Percentiles rank a stretch among this genome's conserved stretches.
Conservation (phyloP, 2,329 filamentous ascomycete species). For the Colletotrichum plurivorum region DNA sequence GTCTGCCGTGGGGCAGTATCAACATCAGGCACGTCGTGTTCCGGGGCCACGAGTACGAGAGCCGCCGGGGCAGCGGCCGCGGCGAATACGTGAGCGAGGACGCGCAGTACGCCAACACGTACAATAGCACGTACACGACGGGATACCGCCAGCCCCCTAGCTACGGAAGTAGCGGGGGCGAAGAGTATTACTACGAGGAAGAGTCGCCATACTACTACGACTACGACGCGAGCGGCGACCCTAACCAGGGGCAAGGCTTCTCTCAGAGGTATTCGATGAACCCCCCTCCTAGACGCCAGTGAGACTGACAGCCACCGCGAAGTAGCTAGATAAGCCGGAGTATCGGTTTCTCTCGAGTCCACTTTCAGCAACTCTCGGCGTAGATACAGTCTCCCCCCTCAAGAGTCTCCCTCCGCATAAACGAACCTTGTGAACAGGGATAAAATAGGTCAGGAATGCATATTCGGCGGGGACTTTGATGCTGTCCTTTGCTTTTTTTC, state of each 20-base stretch:
- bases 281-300: not conserved
- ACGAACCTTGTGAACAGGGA: not conserved
- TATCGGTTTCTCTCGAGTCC: not conserved
- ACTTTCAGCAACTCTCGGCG: not conserved
- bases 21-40: constrained; percentile 70
- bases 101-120: constrained; percentile 46
- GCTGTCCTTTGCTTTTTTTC: not conserved
- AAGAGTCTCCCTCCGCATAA: not conserved
- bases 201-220: constrained; percentile 41
- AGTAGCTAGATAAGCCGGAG: not conserved
- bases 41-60: constrained; percentile 64
- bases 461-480: not conserved
- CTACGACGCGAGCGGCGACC: constrained; percentile 39
- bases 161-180: constrained; percentile 51
- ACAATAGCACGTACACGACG: constrained; percentile 33
- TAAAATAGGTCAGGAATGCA: not conserved
- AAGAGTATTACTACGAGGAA: constrained; percentile 52
- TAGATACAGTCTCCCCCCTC: not conserved
- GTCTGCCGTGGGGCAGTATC: constrained; percentile 80
- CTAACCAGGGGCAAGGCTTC: constrained; percentile 14
- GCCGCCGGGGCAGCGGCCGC: constrained; percentile 57
- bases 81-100: constrained; percentile 55
- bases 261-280: not conserved
- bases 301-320: not conserved
- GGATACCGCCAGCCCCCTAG: constrained; percentile 46